A percentile compares a stretch with the other conserved stretches of the same genome.
phyloP scores from a whole-genome alignment of 257 asterid species.

The Solanum etuberosum region DNA sequence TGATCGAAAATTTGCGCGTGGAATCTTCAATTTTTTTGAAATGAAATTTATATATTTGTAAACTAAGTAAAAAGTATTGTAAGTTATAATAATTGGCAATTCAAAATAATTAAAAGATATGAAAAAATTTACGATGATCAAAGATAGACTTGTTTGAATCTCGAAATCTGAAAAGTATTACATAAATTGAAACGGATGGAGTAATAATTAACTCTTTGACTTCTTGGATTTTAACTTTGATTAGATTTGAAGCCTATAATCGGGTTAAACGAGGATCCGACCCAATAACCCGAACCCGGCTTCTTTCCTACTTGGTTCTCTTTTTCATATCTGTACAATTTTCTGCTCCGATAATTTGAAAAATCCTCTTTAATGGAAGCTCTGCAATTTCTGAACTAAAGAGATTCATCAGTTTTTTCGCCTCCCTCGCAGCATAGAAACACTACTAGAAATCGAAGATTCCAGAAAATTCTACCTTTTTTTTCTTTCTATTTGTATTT shows the following conservation, averaged over 20 bases:
- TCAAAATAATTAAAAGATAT: too few species aligned
- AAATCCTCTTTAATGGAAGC: neutral
- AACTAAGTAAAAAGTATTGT: too few species aligned
- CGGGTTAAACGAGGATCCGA: neutral
- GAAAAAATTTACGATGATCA: fast-evolving
- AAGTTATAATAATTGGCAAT: too few species aligned
- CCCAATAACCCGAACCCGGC: neutral
- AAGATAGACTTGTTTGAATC: too few species aligned
- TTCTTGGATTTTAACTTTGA: neutral
- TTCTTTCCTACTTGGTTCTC: neutral
- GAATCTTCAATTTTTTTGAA: too few species aligned
- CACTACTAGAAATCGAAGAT: neutral
- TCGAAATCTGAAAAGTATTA: fast-evolving
- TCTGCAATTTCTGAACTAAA: neutral
- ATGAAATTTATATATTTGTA: too few species aligned
- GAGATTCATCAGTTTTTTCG: neutral
- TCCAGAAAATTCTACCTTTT: neutral
- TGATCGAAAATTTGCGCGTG: fast-evolving
- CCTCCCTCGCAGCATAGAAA: neutral
- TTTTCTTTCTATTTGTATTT: neutral
- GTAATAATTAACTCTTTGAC: neutral
- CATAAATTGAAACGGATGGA: too few species aligned
- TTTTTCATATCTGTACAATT: neutral
- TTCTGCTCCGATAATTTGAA: neutral
- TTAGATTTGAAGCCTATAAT: neutral